Evolutionary conservation across 179 eudicot species (phyloP).

Genomic region (Amaranthus tricolor): DNA sequence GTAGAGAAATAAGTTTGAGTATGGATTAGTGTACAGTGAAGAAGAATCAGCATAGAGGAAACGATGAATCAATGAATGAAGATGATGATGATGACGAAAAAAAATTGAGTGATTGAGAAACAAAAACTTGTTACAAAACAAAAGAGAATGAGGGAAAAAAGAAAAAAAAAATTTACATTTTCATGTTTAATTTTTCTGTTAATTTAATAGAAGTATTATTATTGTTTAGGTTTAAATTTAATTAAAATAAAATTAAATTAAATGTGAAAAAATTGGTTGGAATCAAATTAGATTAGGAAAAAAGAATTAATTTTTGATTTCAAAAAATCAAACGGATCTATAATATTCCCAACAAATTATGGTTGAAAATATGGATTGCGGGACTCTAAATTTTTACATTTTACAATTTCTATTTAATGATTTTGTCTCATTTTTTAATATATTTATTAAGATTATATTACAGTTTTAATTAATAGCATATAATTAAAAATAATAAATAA

Average conservation of each 20-base stretch:
- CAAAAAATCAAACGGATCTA: no score
- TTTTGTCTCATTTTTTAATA: no score
- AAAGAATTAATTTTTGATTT: background rate
- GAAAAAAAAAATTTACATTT: slow-evolving; percentile 6
- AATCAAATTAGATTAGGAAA: background rate
- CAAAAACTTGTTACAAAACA: background rate
- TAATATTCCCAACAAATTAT: no score
- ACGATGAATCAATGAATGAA: slow-evolving; percentile 8
- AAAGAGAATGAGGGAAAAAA: background rate
- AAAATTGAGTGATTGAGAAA: background rate
- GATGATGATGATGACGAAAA: slow-evolving; percentile 15
- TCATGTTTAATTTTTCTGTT: slow-evolving; percentile 5
- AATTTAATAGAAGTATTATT: background rate
- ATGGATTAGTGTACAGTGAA: slow-evolving; percentile 17
- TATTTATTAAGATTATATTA: no score
- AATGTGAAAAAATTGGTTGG: background rate
- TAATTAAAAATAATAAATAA: no score
- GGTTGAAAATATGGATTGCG: no score
- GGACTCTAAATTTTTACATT: no score
- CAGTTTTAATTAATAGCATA: no score
- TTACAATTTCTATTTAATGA: no score
- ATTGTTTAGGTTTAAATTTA: slow-evolving; percentile 8
- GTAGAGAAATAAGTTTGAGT: slow-evolving; percentile 30
- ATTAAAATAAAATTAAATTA: background rate
- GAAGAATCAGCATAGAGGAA: background rate